Percentiles rank a stretch among this genome's conserved stretches.
These are phyloP conservation scores for Candida mesenterica DNA, from an alignment of 1,139 yeast genomes.

Conservation along the genomic window DNA sequence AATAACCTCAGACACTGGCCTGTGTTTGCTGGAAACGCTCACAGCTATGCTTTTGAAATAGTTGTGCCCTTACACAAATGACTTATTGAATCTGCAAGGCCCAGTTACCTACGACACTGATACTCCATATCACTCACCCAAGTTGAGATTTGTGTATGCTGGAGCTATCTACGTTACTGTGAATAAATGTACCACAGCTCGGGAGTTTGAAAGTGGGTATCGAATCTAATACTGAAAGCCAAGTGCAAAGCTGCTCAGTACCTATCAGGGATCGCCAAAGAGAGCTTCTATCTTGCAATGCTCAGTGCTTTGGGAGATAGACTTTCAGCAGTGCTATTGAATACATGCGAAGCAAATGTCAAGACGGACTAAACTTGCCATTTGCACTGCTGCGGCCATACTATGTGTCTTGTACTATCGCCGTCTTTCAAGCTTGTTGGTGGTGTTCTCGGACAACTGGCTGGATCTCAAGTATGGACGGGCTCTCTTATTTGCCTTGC, in stretches of 20 bases:
- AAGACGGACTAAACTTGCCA: slow-evolving; percentile 12
- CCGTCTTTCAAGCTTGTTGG: slow-evolving; percentile 41
- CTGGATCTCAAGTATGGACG: slow-evolving; percentile 49
- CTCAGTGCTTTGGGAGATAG: slow-evolving; percentile 2
- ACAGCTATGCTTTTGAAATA: no score
- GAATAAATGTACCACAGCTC: no score
- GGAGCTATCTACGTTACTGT: no score
- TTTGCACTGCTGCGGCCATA: slow-evolving; percentile 24
- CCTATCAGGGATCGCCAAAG: background rate
- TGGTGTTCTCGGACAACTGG: slow-evolving; percentile 48
- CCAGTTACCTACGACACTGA: background rate
- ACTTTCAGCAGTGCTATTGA: slow-evolving; percentile 11
- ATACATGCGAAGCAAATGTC: slow-evolving; percentile 12
- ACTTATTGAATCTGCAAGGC: no score
- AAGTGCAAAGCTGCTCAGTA: background rate
- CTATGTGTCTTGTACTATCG: slow-evolving; percentile 48
- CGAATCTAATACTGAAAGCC: background rate
- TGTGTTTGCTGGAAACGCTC: no score
- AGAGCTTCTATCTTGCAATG: background rate
- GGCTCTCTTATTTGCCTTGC: slow-evolving; percentile 47
- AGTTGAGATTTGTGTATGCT: no score
- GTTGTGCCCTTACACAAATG: background rate
- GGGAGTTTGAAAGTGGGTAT: no score
- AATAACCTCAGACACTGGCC: no score
- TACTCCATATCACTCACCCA: background rate